Percentiles rank a stretch among this genome's conserved stretches.
Conservation (phyloP, 257 asterid genomes). For the Scutellaria barbata region DNA sequence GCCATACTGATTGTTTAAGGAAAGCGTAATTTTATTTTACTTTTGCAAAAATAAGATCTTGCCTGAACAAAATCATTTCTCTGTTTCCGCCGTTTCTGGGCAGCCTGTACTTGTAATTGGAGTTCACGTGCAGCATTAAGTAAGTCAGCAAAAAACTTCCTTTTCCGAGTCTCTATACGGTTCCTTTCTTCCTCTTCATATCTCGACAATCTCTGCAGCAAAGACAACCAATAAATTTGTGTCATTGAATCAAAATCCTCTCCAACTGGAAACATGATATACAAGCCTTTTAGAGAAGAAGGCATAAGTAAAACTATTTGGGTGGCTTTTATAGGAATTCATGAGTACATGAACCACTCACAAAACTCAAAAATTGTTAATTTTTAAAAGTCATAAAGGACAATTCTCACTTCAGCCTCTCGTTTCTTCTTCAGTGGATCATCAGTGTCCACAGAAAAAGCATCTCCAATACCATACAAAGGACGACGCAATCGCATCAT, state of each 20-base stretch:
- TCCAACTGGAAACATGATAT: constrained; percentile 12
- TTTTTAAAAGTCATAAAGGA: background rate
- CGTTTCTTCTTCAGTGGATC: constrained; percentile 96
- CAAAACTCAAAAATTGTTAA: constrained; percentile 10
- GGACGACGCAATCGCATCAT: constrained; percentile 90
- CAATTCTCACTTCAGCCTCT: constrained; percentile 75
- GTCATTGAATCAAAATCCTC: constrained; percentile 27
- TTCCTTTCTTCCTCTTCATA: constrained; percentile 90
- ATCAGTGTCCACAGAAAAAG: constrained; percentile 81
- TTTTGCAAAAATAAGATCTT: constrained; percentile 35
- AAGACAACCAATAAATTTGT: constrained; percentile 25
- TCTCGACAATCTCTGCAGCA: constrained; percentile 83
- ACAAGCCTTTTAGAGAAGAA: constrained; percentile 18
- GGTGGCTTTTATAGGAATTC: constrained; percentile 20
- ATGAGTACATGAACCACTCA: constrained; percentile 13
- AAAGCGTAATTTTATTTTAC: background rate
- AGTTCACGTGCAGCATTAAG: constrained; percentile 93
- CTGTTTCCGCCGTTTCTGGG: constrained; percentile 92
- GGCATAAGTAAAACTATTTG: background rate
- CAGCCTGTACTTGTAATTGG: constrained; percentile 86
- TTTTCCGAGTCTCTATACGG: constrained; percentile 79
- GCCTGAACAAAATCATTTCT: constrained; percentile 97
- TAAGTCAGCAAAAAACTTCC: constrained; percentile 88
- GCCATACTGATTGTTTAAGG: constrained; percentile 26
- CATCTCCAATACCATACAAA: constrained; percentile 92